Percentiles rank a stretch among this genome's conserved stretches.
These are phyloP conservation scores for Fusarium pseudonygamai DNA, from an alignment of 2,329 filamentous ascomycete genomes.

Conservation along the genomic window DNA sequence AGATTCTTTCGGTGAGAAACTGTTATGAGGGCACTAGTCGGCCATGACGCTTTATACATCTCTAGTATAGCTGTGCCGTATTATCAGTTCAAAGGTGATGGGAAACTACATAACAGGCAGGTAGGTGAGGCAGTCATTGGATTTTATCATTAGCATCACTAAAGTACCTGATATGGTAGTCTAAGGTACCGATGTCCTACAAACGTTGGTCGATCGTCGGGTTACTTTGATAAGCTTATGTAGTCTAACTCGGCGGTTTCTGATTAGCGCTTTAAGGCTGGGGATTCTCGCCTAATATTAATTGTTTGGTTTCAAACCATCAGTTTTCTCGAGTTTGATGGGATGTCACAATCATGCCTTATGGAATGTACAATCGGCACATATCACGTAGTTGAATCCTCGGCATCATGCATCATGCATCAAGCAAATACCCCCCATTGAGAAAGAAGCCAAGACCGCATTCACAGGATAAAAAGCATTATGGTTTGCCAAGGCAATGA, in stretches of 20 bases:
- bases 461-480: neutral
- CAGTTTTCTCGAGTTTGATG: neutral
- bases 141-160: neutral
- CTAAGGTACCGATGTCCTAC: neutral
- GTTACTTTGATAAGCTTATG: neutral
- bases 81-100: neutral
- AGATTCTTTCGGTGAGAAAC: constrained; percentile 55
- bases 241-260: neutral
- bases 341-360: neutral
- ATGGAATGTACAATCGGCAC: neutral
- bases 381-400: constrained; percentile 9
- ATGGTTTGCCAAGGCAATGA: constrained; percentile 22
- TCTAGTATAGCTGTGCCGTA: neutral
- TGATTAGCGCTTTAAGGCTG: neutral
- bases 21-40: neutral
- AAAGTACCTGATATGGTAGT: neutral
- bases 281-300: neutral
- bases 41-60: neutral
- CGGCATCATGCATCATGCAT: constrained; percentile 5
- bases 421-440: neutral
- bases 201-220: neutral
- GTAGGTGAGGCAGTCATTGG: neutral
- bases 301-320: neutral
- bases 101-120: neutral
- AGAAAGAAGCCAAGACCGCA: neutral